A percentile compares a stretch with the other conserved stretches of the same genome.
Evolutionary conservation across 176 grass and related monocot species (phyloP).

Genomic region (Saccharum spontaneum): DNA sequence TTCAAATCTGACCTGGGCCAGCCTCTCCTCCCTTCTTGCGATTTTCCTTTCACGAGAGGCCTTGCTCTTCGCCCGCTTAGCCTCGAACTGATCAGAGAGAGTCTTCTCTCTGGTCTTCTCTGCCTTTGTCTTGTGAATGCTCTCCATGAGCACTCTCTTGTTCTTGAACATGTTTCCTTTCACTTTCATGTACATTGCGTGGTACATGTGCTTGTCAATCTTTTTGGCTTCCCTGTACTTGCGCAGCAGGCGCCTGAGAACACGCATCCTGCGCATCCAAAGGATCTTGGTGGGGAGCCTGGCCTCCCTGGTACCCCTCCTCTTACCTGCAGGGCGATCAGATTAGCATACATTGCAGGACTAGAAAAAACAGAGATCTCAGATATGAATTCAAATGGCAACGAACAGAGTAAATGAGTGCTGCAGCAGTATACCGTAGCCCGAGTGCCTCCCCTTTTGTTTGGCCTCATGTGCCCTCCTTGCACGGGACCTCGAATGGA

Average conservation of each 20-base stretch:
- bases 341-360: neutral
- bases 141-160: constrained; percentile 22
- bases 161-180: neutral
- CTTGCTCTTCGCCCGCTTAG: constrained; percentile 50
- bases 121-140: neutral
- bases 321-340: neutral
- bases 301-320: constrained; percentile 6
- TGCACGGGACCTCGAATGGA: constrained; percentile 27
- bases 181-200: neutral
- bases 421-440: neutral
- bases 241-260: neutral
- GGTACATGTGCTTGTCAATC: constrained; percentile 4
- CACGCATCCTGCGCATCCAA: constrained; percentile 10
- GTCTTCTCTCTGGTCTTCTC: constrained; percentile 17
- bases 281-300: constrained; percentile 13
- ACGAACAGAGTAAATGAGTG: neutral
- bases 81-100: constrained; percentile 22
- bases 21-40: constrained; percentile 45
- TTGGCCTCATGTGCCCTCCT: constrained; percentile 7
- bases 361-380: neutral
- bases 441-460: neutral
- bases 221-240: neutral
- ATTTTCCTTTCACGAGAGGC: constrained; percentile 41
- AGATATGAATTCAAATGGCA: no score
- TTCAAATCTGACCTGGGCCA: constrained; percentile 31